A percentile compares a stretch with the other conserved stretches of the same genome.
Evolutionary conservation across 805 yeast genomes (phyloP).

Genomic region (Naumovozyma dairenensis): DNA sequence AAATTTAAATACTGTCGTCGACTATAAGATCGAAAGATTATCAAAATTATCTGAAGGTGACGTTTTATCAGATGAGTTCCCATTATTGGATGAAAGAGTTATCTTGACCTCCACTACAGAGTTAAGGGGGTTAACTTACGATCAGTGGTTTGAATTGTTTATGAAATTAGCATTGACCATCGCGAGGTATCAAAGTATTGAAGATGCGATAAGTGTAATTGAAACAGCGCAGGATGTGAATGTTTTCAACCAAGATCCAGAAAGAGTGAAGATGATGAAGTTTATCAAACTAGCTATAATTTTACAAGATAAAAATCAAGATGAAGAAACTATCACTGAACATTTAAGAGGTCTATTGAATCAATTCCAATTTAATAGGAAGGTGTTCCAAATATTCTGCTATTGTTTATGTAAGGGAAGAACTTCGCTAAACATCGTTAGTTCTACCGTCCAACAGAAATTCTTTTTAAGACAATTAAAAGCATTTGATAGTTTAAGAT

Average conservation of each 20-base stretch:
- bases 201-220: constrained; percentile 58
- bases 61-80: constrained; percentile 29
- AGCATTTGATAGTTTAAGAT: constrained; percentile 66
- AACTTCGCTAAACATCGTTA: constrained; percentile 48
- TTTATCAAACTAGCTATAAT: constrained; percentile 60
- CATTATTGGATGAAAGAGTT: constrained; percentile 33
- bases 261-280: constrained; percentile 48
- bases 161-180: constrained; percentile 67
- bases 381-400: constrained; percentile 54
- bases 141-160: constrained; percentile 77
- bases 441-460: constrained; percentile 80
- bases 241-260: constrained; percentile 62
- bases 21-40: constrained; percentile 62
- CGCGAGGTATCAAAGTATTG: constrained; percentile 47
- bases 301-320: constrained; percentile 32
- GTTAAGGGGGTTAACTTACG: constrained; percentile 68
- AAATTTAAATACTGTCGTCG: constrained; percentile 53
- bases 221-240: constrained; percentile 69
- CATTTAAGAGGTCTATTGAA: constrained; percentile 56
- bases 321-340: constrained; percentile 44
- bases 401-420: constrained; percentile 52
- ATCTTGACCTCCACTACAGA: constrained; percentile 42
- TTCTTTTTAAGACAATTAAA: constrained; percentile 82
- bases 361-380: constrained; percentile 66
- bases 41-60: constrained; percentile 54